Conservation (phyloP, 495 filamentous ascomycete genomes). For the Jackrogersella multiformis region DNA sequence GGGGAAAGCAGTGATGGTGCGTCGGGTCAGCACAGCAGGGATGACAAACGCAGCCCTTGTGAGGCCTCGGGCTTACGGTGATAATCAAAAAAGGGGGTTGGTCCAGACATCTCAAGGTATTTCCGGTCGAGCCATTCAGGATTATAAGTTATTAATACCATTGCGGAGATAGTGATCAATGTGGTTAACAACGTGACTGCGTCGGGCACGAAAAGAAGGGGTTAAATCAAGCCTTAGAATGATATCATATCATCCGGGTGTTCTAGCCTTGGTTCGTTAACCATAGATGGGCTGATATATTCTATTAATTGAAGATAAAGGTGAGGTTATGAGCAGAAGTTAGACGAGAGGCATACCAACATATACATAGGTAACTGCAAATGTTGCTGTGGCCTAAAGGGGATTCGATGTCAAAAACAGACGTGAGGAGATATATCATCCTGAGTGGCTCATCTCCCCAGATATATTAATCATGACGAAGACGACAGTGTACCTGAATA, state of each 20-base stretch:
- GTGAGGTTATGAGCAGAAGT: no score
- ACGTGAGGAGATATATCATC: no score
- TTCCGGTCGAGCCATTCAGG: neutral
- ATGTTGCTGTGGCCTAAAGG: no score
- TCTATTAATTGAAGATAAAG: no score
- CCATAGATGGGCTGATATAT: no score
- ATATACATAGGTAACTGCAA: no score
- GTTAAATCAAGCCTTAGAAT: neutral
- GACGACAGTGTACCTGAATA: no score
- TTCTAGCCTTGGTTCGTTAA: neutral
- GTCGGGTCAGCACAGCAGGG: neutral
- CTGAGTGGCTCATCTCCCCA: no score
- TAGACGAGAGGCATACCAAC: no score
- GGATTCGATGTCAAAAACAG: no score
- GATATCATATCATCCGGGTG: neutral
- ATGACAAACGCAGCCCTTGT: neutral
- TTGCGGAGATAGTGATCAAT: neutral
- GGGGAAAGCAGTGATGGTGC: conserved; percentile 9
- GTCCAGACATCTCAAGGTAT: neutral
- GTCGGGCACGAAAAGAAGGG: neutral
- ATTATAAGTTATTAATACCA: neutral
- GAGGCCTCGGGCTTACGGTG: conserved; percentile 25
- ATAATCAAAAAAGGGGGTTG: conserved; percentile 16
- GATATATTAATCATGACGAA: no score
- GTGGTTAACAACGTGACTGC: neutral